Evolutionary conservation across 139 green algal genomes (phyloP).

Genomic region (Diplosphaera chodatii): DNA sequence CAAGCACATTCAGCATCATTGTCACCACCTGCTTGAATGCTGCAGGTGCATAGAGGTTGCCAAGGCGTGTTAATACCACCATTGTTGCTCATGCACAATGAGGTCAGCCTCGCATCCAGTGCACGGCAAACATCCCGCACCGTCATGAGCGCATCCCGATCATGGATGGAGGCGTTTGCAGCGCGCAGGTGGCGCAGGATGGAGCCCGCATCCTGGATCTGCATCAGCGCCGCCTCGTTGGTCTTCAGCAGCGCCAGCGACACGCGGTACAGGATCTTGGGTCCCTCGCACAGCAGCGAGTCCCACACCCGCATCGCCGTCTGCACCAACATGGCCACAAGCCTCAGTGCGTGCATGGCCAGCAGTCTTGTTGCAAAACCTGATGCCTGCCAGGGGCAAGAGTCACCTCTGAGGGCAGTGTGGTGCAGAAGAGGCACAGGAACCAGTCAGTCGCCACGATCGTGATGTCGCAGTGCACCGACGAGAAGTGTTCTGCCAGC

Average conservation of each 20-base stretch:
- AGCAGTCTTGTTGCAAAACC: no score
- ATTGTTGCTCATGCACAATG: no score
- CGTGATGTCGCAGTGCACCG: slow-evolving; percentile 59
- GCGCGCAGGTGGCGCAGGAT: slow-evolving; percentile 48
- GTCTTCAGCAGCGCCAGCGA: slow-evolving; percentile 74
- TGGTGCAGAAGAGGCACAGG: slow-evolving; percentile 73
- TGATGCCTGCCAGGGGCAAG: no score
- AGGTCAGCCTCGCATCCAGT: no score
- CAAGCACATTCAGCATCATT: no score
- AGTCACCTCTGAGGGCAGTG: slow-evolving; percentile 46
- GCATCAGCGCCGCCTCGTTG: slow-evolving; percentile 50
- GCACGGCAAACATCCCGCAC: background rate
- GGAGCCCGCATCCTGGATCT: slow-evolving; percentile 52
- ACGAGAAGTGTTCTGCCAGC: slow-evolving; percentile 43
- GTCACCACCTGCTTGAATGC: no score
- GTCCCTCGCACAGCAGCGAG: slow-evolving; percentile 56
- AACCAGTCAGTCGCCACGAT: slow-evolving; percentile 84
- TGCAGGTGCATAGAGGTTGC: no score
- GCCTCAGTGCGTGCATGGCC: no score
- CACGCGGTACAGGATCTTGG: slow-evolving; percentile 78
- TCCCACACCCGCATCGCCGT: slow-evolving; percentile 60
- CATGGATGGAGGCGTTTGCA: slow-evolving; percentile 35
- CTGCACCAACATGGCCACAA: slow-evolving; percentile 17
- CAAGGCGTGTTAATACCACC: no score
- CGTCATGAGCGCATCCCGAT: slow-evolving; percentile 67